Conservation (phyloP, 441 rosid genomes). For the Kokia cookei region DNA sequence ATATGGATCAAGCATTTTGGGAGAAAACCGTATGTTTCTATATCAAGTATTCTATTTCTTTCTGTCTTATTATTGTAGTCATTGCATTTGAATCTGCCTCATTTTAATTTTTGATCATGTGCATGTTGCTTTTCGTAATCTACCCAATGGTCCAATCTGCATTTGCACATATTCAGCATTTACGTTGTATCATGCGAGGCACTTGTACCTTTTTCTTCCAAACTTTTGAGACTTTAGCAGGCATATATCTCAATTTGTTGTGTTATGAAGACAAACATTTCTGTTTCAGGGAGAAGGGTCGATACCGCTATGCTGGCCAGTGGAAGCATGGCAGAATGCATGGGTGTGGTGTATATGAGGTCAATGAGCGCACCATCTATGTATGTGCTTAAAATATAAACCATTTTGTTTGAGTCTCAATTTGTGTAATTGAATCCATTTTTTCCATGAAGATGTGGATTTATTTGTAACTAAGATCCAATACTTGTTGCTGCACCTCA, state of each 20-base stretch:
- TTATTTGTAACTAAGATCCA: background rate
- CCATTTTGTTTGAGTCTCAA: background rate
- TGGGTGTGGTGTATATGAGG: constrained; percentile 86
- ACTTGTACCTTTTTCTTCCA: background rate
- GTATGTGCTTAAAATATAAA: constrained; percentile 38
- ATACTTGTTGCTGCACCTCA: background rate
- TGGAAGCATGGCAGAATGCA: constrained; percentile 96
- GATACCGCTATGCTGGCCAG: constrained; percentile 89
- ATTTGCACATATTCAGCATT: background rate
- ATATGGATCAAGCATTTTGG: constrained; percentile 73
- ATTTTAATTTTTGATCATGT: background rate
- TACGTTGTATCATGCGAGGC: background rate
- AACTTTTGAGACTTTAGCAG: background rate
- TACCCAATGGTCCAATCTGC: background rate
- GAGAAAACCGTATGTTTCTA: constrained; percentile 64
- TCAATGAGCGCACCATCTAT: constrained; percentile 53
- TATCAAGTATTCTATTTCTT: background rate
- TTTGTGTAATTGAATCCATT: background rate
- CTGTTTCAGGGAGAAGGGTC: constrained; percentile 73
- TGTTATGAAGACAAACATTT: constrained; percentile 13
- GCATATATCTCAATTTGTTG: background rate
- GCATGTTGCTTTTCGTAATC: background rate
- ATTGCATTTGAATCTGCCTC: background rate
- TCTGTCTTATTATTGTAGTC: background rate
- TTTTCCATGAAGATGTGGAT: constrained; percentile 1